phyloP scores from a whole-genome alignment of 176 grass and related monocot species.

The Paspalum vaginatum region DNA sequence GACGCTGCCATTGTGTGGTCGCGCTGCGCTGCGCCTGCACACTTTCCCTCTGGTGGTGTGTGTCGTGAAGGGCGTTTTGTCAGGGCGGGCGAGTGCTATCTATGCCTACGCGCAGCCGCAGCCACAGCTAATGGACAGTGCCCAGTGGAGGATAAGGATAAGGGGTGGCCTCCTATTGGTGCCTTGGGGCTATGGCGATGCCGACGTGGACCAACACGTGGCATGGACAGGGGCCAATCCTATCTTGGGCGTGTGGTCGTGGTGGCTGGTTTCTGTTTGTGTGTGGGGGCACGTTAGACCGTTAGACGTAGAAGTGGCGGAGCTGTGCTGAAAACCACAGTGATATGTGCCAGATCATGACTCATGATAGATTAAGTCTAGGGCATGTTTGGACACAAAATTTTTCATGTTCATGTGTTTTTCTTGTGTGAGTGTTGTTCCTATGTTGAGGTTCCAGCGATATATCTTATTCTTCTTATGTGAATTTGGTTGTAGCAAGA shows the following conservation, averaged over 20 bases:
- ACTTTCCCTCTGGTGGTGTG: conserved; percentile 2
- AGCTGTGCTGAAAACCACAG: too few relatives aligned
- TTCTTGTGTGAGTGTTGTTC: too few relatives aligned
- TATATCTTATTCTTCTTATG: too few relatives aligned
- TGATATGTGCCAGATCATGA: too few relatives aligned
- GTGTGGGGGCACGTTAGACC: too few relatives aligned
- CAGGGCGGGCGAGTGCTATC: conserved; percentile 18
- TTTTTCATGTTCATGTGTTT: too few relatives aligned
- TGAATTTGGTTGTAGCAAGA: too few relatives aligned
- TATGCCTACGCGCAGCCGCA: conserved; percentile 40
- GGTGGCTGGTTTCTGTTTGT: not conserved
- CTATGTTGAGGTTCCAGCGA: too few relatives aligned
- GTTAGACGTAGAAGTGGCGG: too few relatives aligned
- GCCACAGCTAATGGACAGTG: conserved; percentile 3
- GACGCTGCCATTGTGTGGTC: conserved; percentile 66
- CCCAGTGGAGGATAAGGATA: conserved; percentile 70
- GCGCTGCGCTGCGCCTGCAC: not conserved
- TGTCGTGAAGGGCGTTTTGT: conserved; percentile 43
- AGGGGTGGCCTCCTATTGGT: conserved; percentile 62
- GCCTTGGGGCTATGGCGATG: conserved; percentile 56
- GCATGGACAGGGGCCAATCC: conserved; percentile 1
- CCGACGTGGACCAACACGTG: conserved; percentile 32
- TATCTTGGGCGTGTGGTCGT: not conserved
- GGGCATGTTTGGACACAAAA: too few relatives aligned
- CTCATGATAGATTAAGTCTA: too few relatives aligned